phyloP scores from a whole-genome alignment of 495 filamentous ascomycete species.

The Neurospora africana region DNA sequence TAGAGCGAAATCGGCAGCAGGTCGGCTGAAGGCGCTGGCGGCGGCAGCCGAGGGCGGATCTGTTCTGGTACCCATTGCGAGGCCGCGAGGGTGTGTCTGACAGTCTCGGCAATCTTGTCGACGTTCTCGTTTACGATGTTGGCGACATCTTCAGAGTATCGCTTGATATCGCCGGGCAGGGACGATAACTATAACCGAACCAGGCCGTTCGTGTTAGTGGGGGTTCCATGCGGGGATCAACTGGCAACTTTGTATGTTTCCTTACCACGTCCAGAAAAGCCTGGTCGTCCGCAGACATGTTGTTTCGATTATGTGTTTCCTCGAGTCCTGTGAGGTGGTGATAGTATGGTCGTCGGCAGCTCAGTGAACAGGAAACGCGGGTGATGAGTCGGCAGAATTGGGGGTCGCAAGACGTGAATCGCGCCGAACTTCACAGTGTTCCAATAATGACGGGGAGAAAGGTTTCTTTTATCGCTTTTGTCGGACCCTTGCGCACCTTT shows the following conservation, averaged over 20 bases:
- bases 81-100: slow-evolving; percentile 53
- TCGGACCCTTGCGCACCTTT: background rate
- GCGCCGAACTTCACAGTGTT: background rate
- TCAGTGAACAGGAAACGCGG: background rate
- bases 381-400: background rate
- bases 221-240: background rate
- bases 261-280: slow-evolving; percentile 52
- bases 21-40: slow-evolving; percentile 31
- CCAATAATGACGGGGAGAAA: background rate
- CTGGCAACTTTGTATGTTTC: background rate
- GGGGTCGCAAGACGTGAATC: background rate
- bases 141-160: slow-evolving; percentile 54
- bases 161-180: slow-evolving; percentile 59
- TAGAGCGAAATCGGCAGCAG: slow-evolving; percentile 22
- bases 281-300: slow-evolving; percentile 54
- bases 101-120: slow-evolving; percentile 51
- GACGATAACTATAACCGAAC: slow-evolving; percentile 48
- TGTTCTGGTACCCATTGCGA: slow-evolving; percentile 61
- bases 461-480: background rate
- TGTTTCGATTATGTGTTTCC: background rate
- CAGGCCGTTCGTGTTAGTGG: background rate
- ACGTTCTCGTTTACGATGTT: slow-evolving; percentile 68
- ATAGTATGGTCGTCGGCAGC: background rate
- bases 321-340: background rate
- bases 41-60: slow-evolving; percentile 47